Base-by-base conservation (phyloP, 148 eudicot species). In the Camellia japonica region DNA sequence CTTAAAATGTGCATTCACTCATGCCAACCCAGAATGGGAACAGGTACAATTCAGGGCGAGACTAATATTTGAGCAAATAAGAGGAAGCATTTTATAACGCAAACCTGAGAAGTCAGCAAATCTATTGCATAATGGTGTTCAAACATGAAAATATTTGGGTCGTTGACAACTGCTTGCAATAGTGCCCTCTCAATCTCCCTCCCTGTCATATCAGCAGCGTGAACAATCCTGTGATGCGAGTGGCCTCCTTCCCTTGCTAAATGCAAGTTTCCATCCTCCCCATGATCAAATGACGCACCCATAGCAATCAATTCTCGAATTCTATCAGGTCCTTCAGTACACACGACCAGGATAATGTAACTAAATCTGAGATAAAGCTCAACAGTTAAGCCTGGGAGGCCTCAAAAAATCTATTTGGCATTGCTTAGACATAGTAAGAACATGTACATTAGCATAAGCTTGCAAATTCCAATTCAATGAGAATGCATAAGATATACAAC, bases 271-370 rank as follows among this genome's bases (percentile, higher is more conserved):
- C 99, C 99, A 83, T 97, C 99, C 84, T 97, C 98, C 14, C 99
- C 99, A 19, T 92, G 97, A 88, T 97, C 99, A 90, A 96, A 97
- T 55, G 98, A 94, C 79, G 97, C 99, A 67, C 99, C 99, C 94
- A 97, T 87, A 74, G 97, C 91, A 70, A 97, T 92, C 80, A 97
- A 82, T 90, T 97, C 99, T 83, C 95, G 87, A 61, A 97, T 91
- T 85, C 99, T 90, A 47, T 97, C 99, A 69, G 99, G 99, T 56
- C 99, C 99, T 87, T 97, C 99, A 5, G 99, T 93, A 80, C 99
- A 97, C 64, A 97, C 99, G 68, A 97, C 95, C 99, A 94, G 88
- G 64, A 82, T 66, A 73, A 63, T 20, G 43, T 49, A 14, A 49
- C 70, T 46, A 73, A 59, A 68, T 76, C 61, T 73, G 47, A 78